Evolutionary conservation across 352 stramenopile species (phyloP).

Genomic region (Phytophthora palmivora): DNA sequence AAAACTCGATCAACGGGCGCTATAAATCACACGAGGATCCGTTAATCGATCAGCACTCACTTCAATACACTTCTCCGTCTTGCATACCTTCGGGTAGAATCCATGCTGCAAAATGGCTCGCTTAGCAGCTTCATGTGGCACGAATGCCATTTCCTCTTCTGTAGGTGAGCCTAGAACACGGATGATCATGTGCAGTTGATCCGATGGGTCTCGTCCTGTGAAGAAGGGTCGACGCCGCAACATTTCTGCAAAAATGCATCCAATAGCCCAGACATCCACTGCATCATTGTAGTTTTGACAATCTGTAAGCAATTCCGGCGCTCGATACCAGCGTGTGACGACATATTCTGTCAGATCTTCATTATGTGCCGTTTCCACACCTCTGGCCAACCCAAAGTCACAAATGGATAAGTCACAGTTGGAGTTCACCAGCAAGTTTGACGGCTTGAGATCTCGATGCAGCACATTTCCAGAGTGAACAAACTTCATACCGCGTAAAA

Average conservation of each 20-base stretch:
- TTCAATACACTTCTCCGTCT: neutral
- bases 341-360: slow-evolving; percentile 92
- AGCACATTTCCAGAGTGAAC: slow-evolving; percentile 98
- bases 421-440: slow-evolving; percentile 90
- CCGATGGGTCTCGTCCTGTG: slow-evolving; percentile 79
- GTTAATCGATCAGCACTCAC: slow-evolving; percentile 1
- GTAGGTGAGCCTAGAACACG: slow-evolving; percentile 94
- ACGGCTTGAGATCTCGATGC: slow-evolving; percentile 90
- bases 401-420: slow-evolving; percentile 92
- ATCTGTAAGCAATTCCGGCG: slow-evolving; percentile 86
- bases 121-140: slow-evolving; percentile 93
- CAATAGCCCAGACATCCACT: slow-evolving; percentile 96
- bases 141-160: slow-evolving; percentile 96
- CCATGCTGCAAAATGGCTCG: slow-evolving; percentile 86
- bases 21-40: slow-evolving; percentile 21
- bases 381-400: slow-evolving; percentile 93
- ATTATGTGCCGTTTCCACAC: slow-evolving; percentile 87
- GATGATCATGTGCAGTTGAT: slow-evolving; percentile 89
- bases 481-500: slow-evolving; percentile 96
- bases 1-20: slow-evolving; percentile 83
- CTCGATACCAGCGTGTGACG: slow-evolving; percentile 93
- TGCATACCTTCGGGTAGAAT: slow-evolving; percentile 80
- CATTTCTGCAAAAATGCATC: slow-evolving; percentile 99
- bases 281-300: slow-evolving; percentile 97
- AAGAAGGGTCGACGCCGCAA: slow-evolving; percentile 95